phyloP scores from a whole-genome alignment of 371 early-diverging fungal species.

The Gilbertella persicaria region DNA sequence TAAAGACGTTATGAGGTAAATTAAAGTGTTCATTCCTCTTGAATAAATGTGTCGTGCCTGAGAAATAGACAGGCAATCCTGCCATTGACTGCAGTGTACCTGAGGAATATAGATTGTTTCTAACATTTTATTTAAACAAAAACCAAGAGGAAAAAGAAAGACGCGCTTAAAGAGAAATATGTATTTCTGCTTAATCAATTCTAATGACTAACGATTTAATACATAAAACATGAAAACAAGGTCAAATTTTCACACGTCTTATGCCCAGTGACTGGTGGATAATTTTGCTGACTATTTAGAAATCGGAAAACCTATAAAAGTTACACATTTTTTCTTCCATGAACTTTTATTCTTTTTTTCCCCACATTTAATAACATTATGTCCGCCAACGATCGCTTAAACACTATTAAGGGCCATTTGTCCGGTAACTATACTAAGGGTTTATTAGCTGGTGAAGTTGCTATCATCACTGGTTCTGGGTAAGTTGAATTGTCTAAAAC shows the following conservation, averaged over 20 bases:
- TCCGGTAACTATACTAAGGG: conserved; percentile 59
- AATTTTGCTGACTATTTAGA: conserved; percentile 12
- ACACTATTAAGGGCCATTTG: conserved; percentile 52
- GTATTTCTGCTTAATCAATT: too few species aligned
- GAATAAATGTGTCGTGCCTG: too few species aligned
- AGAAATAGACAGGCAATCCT: too few species aligned
- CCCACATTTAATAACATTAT: conserved; percentile 25
- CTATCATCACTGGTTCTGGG: conserved; percentile 83
- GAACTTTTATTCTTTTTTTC: conserved; percentile 14
- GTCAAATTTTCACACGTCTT: neutral
- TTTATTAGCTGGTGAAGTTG: conserved; percentile 75
- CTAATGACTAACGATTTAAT: too few species aligned
- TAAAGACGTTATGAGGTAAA: too few species aligned
- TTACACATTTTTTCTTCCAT: conserved; percentile 5
- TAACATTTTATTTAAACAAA: too few species aligned
- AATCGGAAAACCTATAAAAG: conserved; percentile 3
- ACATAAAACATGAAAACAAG: too few species aligned
- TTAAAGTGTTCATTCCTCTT: too few species aligned
- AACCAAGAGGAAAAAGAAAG: too few species aligned
- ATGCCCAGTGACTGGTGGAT: neutral
- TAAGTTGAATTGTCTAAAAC: conserved; percentile 25
- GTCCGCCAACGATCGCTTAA: conserved; percentile 53
- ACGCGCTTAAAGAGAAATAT: too few species aligned
- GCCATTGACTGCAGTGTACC: too few species aligned
- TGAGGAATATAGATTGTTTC: too few species aligned